phyloP scores from a whole-genome alignment of 257 asterid genomes.

The Solanum ahanhuiri region DNA sequence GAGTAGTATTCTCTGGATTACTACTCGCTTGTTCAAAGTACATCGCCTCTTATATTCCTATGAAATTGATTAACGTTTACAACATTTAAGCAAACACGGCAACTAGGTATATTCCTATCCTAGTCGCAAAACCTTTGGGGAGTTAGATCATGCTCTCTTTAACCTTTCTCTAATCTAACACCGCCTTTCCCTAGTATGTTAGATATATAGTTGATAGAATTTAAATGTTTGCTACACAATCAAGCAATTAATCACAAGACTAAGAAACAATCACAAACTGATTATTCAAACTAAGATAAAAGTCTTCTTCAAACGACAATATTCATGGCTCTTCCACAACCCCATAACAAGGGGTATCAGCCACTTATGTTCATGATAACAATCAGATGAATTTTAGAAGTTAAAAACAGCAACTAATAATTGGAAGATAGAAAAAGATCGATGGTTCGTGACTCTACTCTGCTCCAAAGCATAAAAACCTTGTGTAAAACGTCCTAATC shows the following conservation, averaged over 20 bases:
- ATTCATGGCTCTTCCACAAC: not conserved
- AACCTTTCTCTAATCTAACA: not conserved
- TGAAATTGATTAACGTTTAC: not conserved
- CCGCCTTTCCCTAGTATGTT: not conserved
- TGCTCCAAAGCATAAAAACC: not conserved
- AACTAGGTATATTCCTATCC: not conserved
- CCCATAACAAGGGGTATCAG: not conserved
- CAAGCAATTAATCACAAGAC: not conserved
- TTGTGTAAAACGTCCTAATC: not conserved
- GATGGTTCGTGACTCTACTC: not conserved
- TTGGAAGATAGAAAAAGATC: not conserved
- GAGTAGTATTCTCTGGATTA: not conserved
- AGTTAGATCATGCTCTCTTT: not conserved
- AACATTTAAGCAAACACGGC: not conserved
- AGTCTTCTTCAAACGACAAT: not conserved
- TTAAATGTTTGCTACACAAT: not conserved
- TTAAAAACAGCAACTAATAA: not conserved
- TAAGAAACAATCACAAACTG: not conserved
- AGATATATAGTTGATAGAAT: not conserved
- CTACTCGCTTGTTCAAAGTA: not conserved
- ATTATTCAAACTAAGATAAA: not conserved
- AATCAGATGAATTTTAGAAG: not conserved
- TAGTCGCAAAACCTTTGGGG: not conserved
- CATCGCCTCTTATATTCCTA: not conserved
- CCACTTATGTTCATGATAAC: not conserved